These are phyloP conservation scores for Suhomyces ambrosiae DNA, from an alignment of 1,139 yeast species.

Conservation along the genomic window DNA sequence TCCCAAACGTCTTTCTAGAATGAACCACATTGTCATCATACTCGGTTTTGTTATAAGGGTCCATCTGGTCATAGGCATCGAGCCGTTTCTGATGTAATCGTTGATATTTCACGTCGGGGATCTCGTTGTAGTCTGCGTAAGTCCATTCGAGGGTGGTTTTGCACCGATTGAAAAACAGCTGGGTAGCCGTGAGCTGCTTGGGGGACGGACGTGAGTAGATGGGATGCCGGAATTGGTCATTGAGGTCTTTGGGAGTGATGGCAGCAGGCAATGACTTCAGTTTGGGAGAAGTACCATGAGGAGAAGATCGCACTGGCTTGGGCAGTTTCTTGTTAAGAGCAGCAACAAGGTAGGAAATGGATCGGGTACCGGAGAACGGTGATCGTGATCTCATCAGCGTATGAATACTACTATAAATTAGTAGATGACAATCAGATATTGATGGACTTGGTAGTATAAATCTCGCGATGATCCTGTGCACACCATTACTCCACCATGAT, in stretches of 20 bases:
- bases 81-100: conserved; percentile 25
- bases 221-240: conserved; percentile 24
- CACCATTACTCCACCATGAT: conserved; percentile 6
- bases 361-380: neutral
- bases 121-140: conserved; percentile 48
- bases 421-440: no score
- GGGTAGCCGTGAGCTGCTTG: conserved; percentile 19
- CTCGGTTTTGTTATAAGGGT: conserved; percentile 24
- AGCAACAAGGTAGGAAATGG: neutral
- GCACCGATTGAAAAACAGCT: conserved; percentile 46
- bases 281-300: conserved; percentile 1
- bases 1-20: conserved; percentile 33
- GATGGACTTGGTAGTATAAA: neutral
- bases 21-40: conserved; percentile 20
- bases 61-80: conserved; percentile 17
- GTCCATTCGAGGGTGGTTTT: conserved; percentile 61
- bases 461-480: neutral
- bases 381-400: neutral
- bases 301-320: neutral
- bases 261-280: conserved; percentile 7
- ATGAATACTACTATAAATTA: neutral
- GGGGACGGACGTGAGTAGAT: conserved; percentile 18
- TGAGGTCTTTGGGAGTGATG: conserved; percentile 31
- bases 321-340: neutral
- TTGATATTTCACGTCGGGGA: conserved; percentile 59